Evolutionary conservation across 169 alveolate genomes (phyloP).

Genomic region (Plasmodium cynomolgi): DNA sequence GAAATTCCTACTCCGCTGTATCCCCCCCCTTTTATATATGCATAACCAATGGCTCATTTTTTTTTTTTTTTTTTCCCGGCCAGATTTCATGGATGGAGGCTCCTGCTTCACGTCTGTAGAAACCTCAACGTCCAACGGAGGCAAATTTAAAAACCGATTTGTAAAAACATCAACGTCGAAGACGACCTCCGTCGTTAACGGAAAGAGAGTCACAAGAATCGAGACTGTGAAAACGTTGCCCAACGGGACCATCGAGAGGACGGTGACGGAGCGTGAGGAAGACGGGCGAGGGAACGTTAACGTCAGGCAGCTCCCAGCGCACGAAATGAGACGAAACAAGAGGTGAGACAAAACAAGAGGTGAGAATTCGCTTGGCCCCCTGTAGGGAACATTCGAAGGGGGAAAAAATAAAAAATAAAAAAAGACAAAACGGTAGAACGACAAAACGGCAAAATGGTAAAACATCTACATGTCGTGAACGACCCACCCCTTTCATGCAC

Average conservation of each 20-base stretch:
- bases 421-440: not conserved
- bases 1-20: not conserved
- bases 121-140: conserved; percentile 65
- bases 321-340: conserved; percentile 45
- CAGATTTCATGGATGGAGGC: conserved; percentile 64
- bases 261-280: conserved; percentile 77
- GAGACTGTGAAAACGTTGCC: conserved; percentile 76
- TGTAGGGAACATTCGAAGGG: not conserved
- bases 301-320: conserved; percentile 67
- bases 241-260: conserved; percentile 76
- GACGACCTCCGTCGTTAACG: conserved; percentile 77
- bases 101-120: conserved; percentile 58
- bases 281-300: conserved; percentile 77
- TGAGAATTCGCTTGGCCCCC: not conserved
- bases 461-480: not conserved
- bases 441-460: too few species aligned
- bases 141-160: conserved; percentile 47
- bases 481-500: not conserved
- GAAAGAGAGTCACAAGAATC: conserved; percentile 71
- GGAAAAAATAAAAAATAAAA: not conserved
- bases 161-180: conserved; percentile 77
- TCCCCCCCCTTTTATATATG: not conserved
- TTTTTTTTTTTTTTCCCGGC: not conserved
- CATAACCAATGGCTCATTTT: not conserved
- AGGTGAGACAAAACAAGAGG: conserved; percentile 16